phyloP scores from a whole-genome alignment of 306 rosid species.

The Amphicarpaea edgeworthii region DNA sequence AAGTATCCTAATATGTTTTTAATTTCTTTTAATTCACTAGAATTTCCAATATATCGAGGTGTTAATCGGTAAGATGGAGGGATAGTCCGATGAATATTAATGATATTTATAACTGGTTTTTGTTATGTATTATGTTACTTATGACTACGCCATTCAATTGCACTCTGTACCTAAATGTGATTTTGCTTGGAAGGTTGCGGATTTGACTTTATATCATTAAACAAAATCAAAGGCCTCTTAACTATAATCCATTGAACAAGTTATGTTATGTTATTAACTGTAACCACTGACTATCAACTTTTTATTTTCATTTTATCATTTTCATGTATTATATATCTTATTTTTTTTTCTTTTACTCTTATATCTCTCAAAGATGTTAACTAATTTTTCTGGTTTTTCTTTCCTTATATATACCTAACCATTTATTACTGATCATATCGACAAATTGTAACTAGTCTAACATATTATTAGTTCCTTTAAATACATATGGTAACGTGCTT shows the following conservation, averaged over 20 bases:
- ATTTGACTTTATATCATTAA: constrained; percentile 52
- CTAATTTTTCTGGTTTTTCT: too few relatives aligned
- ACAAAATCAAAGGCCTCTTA: constrained; percentile 42
- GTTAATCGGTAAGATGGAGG: constrained; percentile 47
- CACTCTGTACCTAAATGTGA: not conserved
- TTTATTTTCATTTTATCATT: not conserved
- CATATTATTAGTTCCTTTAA: too few relatives aligned
- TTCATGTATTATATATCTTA: not conserved
- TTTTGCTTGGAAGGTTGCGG: constrained; percentile 80
- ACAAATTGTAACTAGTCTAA: too few relatives aligned
- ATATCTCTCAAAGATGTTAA: not conserved
- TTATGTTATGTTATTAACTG: not conserved
- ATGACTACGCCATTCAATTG: constrained; percentile 49
- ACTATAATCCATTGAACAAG: constrained; percentile 38
- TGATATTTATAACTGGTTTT: constrained; percentile 61
- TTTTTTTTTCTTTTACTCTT: not conserved
- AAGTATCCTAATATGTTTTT: constrained; percentile 45
- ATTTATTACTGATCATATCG: too few relatives aligned
- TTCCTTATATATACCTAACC: too few relatives aligned
- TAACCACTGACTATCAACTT: too few relatives aligned
- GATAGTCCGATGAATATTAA: constrained; percentile 45
- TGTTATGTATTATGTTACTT: constrained; percentile 62
- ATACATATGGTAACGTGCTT: too few relatives aligned
- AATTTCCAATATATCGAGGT: not conserved
- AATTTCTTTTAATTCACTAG: not conserved